A percentile compares a stretch with the other conserved stretches of the same genome.
Conservation (phyloP, 306 rosid genomes). For the Datisca glomerata region DNA sequence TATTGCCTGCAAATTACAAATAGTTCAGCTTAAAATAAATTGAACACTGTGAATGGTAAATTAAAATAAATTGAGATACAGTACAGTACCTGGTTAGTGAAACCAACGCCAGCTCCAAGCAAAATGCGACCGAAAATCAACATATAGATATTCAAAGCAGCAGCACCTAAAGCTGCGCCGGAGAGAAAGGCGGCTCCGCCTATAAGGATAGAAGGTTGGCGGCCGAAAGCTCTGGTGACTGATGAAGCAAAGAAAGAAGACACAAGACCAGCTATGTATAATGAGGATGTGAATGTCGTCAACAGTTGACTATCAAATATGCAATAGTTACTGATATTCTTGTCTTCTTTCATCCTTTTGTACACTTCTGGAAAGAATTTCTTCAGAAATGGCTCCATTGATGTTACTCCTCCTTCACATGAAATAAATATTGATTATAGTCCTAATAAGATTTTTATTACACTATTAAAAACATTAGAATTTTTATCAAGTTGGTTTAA, state of each 20-base stretch:
- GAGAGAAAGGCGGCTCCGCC: constrained; percentile 49
- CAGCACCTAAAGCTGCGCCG: constrained; percentile 43
- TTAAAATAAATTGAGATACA: neutral
- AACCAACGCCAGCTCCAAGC: constrained; percentile 68
- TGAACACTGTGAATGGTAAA: neutral
- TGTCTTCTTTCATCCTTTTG: constrained; percentile 31
- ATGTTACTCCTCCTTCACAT: constrained; percentile 45
- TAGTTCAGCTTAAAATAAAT: neutral
- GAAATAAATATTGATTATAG: no score
- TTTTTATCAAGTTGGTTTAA: no score
- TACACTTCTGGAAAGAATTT: constrained; percentile 47
- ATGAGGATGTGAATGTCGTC: constrained; percentile 59
- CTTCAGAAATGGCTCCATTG: constrained; percentile 56
- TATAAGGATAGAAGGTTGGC: constrained; percentile 45
- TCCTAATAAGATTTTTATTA: no score
- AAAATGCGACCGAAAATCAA: constrained; percentile 44
- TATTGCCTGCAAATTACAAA: constrained; percentile 30
- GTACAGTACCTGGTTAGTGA: constrained; percentile 58
- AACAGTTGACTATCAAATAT: constrained; percentile 35
- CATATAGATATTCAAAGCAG: constrained; percentile 48
- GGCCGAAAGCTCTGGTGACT: constrained; percentile 42
- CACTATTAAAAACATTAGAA: no score
- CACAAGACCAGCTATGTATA: constrained; percentile 48
- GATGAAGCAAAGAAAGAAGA: constrained; percentile 43
- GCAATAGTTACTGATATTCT: constrained; percentile 63